phyloP scores from a whole-genome alignment of 495 filamentous ascomycete species.

The Xylaria scruposa region DNA sequence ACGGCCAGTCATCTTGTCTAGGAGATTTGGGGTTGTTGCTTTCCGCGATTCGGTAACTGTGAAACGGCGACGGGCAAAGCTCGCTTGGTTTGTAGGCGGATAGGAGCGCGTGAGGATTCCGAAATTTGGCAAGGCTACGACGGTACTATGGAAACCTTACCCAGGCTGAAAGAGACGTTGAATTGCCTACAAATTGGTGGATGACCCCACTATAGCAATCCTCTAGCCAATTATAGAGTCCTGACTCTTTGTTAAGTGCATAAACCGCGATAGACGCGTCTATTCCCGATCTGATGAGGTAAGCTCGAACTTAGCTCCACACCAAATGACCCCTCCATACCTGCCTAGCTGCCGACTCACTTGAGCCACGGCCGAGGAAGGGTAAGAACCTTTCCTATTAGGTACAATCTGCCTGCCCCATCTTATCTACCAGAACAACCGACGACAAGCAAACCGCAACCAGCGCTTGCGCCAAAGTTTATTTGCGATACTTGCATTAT shows the following conservation, averaged over 20 bases:
- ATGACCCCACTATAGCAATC: neutral
- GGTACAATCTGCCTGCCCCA: neutral
- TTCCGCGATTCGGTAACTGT: neutral
- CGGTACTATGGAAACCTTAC: neutral
- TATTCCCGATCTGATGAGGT: neutral
- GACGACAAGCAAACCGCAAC: neutral
- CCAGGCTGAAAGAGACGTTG: neutral
- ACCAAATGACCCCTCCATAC: neutral
- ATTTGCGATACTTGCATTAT: slow-evolving; percentile 10
- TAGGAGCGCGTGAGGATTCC: slow-evolving; percentile 7
- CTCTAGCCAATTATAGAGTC: neutral
- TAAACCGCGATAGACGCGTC: slow-evolving; percentile 14
- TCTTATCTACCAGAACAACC: neutral
- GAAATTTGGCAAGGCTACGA: slow-evolving; percentile 34
- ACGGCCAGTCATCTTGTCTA: slow-evolving; percentile 74
- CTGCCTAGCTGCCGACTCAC: neutral
- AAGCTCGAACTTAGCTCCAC: neutral
- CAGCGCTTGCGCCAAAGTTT: slow-evolving; percentile 1
- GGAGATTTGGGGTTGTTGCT: neutral
- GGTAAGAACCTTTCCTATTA: neutral
- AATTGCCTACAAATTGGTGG: neutral
- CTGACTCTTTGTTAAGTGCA: slow-evolving; percentile 2
- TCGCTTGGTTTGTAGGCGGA: slow-evolving; percentile 15
- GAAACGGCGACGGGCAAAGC: neutral
- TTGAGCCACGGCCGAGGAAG: neutral